A percentile compares a stretch with the other conserved stretches of the same genome.
Evolutionary conservation across 352 stramenopile species (phyloP).

Genomic region (Globisporangium carolinianum): DNA sequence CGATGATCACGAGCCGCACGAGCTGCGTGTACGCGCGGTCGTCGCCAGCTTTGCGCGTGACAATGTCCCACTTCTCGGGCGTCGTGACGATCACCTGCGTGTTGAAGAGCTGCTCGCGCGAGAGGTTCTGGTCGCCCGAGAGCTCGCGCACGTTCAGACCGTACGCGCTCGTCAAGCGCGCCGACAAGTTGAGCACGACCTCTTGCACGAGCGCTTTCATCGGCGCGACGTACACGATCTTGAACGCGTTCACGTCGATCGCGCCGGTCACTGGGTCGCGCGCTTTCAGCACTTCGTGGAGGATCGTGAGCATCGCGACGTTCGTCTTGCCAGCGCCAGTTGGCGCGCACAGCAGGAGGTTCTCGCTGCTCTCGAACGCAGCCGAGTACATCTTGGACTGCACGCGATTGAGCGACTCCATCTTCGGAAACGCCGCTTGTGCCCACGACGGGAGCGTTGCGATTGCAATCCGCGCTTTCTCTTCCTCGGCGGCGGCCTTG

Average conservation of each 20-base stretch:
- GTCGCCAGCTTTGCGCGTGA: slow-evolving; percentile 98
- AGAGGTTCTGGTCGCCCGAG: slow-evolving; percentile 97
- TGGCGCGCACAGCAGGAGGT: slow-evolving; percentile 98
- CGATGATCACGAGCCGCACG: slow-evolving; percentile 98
- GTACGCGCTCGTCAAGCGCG: slow-evolving; percentile 90
- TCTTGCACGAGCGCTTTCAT: slow-evolving; percentile 99
- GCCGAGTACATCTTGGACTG: slow-evolving; percentile 96
- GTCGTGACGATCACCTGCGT: slow-evolving; percentile 99
- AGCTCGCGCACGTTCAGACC: slow-evolving; percentile 96
- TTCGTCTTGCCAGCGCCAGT: slow-evolving; percentile 99
- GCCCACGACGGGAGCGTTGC: slow-evolving; percentile 93
- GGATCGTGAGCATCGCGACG: slow-evolving; percentile 97
- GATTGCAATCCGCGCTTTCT: slow-evolving; percentile 86
- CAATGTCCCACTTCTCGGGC: slow-evolving; percentile 99
- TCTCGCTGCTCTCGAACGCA: slow-evolving; percentile 92
- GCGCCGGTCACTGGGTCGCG: slow-evolving; percentile 64
- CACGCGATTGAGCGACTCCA: slow-evolving; percentile 98
- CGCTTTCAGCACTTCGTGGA: slow-evolving; percentile 97
- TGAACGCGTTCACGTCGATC: slow-evolving; percentile 96
- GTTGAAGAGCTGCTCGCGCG: slow-evolving; percentile 95
- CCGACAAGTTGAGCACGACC: slow-evolving; percentile 96
- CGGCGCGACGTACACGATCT: slow-evolving; percentile 99
- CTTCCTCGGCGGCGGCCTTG: slow-evolving; percentile 61
- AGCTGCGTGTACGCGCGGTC: slow-evolving; percentile 97
- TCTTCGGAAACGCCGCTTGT: slow-evolving; percentile 93